A percentile compares a stretch with the other conserved stretches of the same genome.
phyloP scores from a whole-genome alignment of 345 rosid genomes.

The Microcos paniculata region DNA sequence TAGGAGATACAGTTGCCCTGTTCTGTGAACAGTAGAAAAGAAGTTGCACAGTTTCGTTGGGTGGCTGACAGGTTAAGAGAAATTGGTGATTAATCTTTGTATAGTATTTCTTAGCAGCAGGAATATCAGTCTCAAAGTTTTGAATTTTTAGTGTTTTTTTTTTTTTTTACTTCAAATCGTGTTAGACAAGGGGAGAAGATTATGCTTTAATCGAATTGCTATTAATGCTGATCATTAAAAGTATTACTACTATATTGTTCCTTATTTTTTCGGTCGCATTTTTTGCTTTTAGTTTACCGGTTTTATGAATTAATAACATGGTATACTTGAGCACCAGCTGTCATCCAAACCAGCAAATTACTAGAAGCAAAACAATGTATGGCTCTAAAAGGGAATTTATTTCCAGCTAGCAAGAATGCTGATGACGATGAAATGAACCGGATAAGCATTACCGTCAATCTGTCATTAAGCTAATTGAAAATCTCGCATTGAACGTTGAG shows the following conservation, averaged over 20 bases:
- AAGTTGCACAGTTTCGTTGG: conserved; percentile 4
- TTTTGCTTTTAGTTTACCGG: too few species aligned
- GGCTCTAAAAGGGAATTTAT: neutral
- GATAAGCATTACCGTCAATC: neutral
- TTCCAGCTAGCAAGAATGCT: neutral
- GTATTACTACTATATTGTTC: neutral
- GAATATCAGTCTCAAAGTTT: conserved; percentile 27
- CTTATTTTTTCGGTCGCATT: neutral
- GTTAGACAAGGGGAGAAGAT: conserved; percentile 17
- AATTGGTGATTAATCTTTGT: conserved; percentile 29
- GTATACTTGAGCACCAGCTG: neutral
- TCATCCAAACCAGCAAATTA: neutral
- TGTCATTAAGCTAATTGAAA: neutral
- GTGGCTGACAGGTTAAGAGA: conserved; percentile 1
- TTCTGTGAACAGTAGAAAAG: neutral
- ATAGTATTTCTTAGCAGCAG: conserved; percentile 38
- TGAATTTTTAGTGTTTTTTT: conserved; percentile 14
- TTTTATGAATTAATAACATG: neutral
- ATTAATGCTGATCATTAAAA: neutral
- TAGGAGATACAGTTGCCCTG: neutral
- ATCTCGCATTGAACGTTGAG: neutral
- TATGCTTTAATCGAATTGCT: neutral
- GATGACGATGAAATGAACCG: neutral
- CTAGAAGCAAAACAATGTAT: too few species aligned
- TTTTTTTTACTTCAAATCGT: neutral